Evolutionary conservation across 2,329 filamentous ascomycete genomes (phyloP), one percentile per base, ranked within the genome.

Genomic region (Plectosphaerella plurivora): DNA sequence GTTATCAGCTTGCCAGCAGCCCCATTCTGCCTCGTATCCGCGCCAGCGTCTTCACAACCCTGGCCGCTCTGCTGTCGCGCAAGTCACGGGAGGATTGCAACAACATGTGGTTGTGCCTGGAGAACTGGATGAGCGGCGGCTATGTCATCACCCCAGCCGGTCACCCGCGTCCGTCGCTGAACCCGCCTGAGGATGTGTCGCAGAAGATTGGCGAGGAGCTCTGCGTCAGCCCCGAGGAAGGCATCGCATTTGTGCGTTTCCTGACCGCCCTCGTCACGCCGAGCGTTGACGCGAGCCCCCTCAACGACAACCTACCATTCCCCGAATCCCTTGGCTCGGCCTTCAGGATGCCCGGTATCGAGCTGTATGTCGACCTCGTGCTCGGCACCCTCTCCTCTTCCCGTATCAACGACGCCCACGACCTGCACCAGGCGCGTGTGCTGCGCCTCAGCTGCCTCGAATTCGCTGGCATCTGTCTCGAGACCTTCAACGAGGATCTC

Each of bases 401-500:
- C 48, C 87, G 83, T 55, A 75, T 82, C 11, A 79, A 79, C 36
- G 87, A 91, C 51, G 69, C 88, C 7, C 73, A 77, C 51, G 88
- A 89, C 55, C 73, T 83, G 47, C 73, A 83, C 41, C 90, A 95
- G 65, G 79, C 84, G 24, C 83, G 87, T 45, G 77, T 93, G 9
- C 73, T 97, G 51, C 85, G 88, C 47, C 85, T 88, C 59, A 87
- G 84, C 55, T 96, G 92, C 65, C 77, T 99, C 22, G 84, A 91
- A 37, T 96, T 99, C 65, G 87, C 92, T 45, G 74, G 86, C 18
- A 82, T 84, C 3, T 94, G 91, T 63, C 73, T 99, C 20, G 79
- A 80, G 9, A 92, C 85, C 0, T 99, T 99, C 74, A 97, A 99
- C 67, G 94, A 99, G 66, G 87, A 97, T 61, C 79, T 97, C 11